Conservation (phyloP, 2,329 filamentous ascomycete species). For the Colletotrichum tropicicola region DNA sequence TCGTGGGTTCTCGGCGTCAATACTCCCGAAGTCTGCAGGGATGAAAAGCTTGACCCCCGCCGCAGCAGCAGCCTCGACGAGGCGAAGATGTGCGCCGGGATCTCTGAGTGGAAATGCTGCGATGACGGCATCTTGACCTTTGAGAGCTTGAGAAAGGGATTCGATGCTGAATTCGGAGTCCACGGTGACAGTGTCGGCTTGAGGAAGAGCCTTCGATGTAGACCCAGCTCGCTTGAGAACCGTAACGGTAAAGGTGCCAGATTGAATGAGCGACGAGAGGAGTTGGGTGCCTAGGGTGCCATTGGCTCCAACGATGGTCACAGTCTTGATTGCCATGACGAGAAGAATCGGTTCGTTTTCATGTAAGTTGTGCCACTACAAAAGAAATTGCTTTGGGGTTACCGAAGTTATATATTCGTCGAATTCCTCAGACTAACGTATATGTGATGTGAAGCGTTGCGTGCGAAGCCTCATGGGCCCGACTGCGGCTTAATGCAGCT, state of each 20-base stretch:
- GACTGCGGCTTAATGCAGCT: no score
- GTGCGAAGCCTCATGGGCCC: no score
- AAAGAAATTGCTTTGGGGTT: no score
- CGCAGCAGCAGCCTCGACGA: slow-evolving; percentile 44
- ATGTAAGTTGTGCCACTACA: no score
- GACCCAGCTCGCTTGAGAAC: neutral
- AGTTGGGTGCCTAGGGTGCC: neutral
- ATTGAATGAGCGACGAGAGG: neutral
- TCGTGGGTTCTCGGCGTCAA: slow-evolving; percentile 41
- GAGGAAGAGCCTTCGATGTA: no score
- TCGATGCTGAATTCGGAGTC: neutral
- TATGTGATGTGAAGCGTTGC: no score
- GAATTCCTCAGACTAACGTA: no score
- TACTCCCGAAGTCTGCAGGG: slow-evolving; percentile 51
- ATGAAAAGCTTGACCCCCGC: slow-evolving; percentile 45
- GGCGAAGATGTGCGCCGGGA: neutral
- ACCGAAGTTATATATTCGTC: no score
- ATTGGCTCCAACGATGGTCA: neutral
- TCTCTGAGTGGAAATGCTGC: neutral
- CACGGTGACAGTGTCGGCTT: neutral
- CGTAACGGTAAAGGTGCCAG: neutral
- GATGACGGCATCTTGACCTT: neutral
- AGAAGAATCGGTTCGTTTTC: no score
- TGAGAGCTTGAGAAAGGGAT: neutral
- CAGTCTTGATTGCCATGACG: neutral